Evolutionary conservation across 2,329 filamentous ascomycete genomes (phyloP).

Genomic region (Aspergillus proliferans): DNA sequence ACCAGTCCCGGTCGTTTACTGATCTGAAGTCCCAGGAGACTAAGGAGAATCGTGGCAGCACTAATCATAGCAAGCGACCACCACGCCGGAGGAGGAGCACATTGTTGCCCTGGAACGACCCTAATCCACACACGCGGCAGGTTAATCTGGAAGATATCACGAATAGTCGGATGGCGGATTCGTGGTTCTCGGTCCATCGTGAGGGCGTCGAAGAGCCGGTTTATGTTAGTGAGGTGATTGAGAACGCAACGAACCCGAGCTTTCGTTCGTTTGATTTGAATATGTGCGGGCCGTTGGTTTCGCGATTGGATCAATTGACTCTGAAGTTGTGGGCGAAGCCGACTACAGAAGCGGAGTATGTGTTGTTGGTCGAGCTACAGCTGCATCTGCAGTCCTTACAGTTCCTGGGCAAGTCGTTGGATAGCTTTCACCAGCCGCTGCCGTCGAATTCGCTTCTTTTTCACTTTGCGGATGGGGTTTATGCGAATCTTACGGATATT

Average conservation of each 20-base stretch:
- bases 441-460: slow-evolving; percentile 79
- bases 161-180: slow-evolving; percentile 68
- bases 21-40: slow-evolving; percentile 39
- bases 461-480: slow-evolving; percentile 79
- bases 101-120: slow-evolving; percentile 56
- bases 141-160: slow-evolving; percentile 68
- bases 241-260: slow-evolving; percentile 81
- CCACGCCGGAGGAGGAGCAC: slow-evolving; percentile 50
- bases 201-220: slow-evolving; percentile 62
- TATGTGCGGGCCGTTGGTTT: slow-evolving; percentile 55
- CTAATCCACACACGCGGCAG: slow-evolving; percentile 58
- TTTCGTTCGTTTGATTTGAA: slow-evolving; percentile 79
- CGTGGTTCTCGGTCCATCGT: slow-evolving; percentile 80
- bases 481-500: slow-evolving; percentile 67
- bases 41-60: slow-evolving; percentile 10
- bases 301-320: slow-evolving; percentile 58
- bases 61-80: slow-evolving; percentile 14
- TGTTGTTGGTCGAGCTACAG: slow-evolving; percentile 66
- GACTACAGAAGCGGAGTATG: slow-evolving; percentile 47
- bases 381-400: slow-evolving; percentile 68
- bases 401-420: slow-evolving; percentile 64
- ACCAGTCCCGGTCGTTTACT: slow-evolving; percentile 56
- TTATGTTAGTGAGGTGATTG: slow-evolving; percentile 80
- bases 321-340: slow-evolving; percentile 69
- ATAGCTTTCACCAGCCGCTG: slow-evolving; percentile 62